Evolutionary conservation across 306 rosid genomes (phyloP), one percentile per base, ranked within the genome.

Genomic region (Sicyos edulis): DNA sequence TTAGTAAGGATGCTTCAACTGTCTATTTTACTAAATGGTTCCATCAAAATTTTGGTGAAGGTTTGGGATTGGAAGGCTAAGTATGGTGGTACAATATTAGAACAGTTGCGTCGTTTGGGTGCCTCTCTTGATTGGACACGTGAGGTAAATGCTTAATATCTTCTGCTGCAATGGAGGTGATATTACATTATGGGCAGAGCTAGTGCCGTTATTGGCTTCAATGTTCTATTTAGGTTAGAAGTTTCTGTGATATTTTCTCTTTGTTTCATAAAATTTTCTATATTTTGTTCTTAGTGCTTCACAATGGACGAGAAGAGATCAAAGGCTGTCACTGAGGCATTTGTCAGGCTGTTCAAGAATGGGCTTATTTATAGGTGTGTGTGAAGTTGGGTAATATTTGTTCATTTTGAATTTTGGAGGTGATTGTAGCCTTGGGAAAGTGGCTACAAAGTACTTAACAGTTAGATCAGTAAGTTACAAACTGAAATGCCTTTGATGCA

Each of bases 51-150:
- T 45, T 5, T 74, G 21, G 58, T 74, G 83, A 78, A 93, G 98
- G 98, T 93, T 24, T 93, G 97, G 98, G 81, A 90, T 16, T 93
- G 98, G 98, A 93, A 87, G 85, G 68, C 87, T 73, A 86, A 85
- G 84, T 82, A 88, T 54, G 98, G 98, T 16, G 87, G 92, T 69
- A 87, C 96, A 47, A 93, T 93, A 71, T 82, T 90, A 62, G 81
- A 86, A 79, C 97, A 93, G 72, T 80, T 93, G 65, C 92, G 96
- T 32, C 85, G 89, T 62, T 84, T 93, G 74, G 98, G 98, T 79
- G 96, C 95, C 71, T 93, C 98, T 79, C 62, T 93, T 81, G 98
- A 93, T 78, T 93, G 98, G 98, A 83, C 97, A 64, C 97, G 95
- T 76, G 98, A 93, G 96, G 98, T 90, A 79, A 84, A 68, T 58